Evolutionary conservation across 2,329 filamentous ascomycete genomes (phyloP), one percentile per base, ranked within the genome.

Genomic region (Trichoderma oligosporum): DNA sequence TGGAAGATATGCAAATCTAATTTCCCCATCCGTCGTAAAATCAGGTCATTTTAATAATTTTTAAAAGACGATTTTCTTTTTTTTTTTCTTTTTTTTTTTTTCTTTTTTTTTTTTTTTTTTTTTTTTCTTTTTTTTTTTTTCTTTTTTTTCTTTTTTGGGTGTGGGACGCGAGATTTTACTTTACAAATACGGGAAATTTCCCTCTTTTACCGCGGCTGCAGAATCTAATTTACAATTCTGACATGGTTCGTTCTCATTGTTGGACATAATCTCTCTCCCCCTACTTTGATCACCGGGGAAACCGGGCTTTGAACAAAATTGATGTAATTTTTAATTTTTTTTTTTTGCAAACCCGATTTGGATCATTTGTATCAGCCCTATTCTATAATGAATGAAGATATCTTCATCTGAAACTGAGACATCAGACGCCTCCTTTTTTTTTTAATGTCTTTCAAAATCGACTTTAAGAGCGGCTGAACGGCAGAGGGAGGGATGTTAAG

Each of bases 11-110:
- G 48, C 48, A 41, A n/a, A 27, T 7, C 33, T 33, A 54, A 54
- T 54, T 38, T 46, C 51, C 51, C 35, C 51, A 3, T 6, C 29
- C 22, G 51, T 44, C 48, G 41, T 38, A 27, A 27, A 29, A 54
- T 54, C 41, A 54, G 51, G 51, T 41, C 51, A 54, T 52, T 52
- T 49, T 36, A n/a, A n/a, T n/a, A n/a, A n/a, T 41, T 18, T n/a
- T 6, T 31, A 38, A 53, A 24, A 14, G 7, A 33, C 35, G 20
- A 20, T 35, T 8, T 25, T 18, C 7, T 11, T 16, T 48, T 36
- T 8, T 16, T 35, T 4, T 6, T 2, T 25, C n/a, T 9, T 7
- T 25, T 25, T 36, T 6, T 44, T 20, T 20, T 35, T 8, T 25
- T 18, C 7, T 11, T 16, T 48, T 36, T 8, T 16, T 35, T 4